Base-by-base conservation (phyloP, 345 rosid genomes). In the Laguncularia racemosa region DNA sequence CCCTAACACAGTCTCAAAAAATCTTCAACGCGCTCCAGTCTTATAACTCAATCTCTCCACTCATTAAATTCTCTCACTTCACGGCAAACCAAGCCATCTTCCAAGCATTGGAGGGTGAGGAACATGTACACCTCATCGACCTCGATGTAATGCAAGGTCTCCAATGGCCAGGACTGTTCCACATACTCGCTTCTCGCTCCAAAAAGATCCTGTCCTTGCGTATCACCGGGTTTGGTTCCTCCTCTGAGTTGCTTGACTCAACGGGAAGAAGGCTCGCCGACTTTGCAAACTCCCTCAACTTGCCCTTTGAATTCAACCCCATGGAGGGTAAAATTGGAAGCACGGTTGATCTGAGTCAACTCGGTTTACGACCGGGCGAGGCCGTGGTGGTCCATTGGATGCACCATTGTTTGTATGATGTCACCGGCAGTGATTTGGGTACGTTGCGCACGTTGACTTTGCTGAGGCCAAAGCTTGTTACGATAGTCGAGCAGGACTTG, bases 141-240 rank as follows among this genome's bases (percentile, higher is more conserved):
- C 80, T 92, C 28, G 98, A 92, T 58, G 83, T 92, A 43, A 92
- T 92, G 96, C 98, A 92, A 55, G 98, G 98, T 15, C 98, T 92
- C 61, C 98, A 92, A 70, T 92, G 98, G 98, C 98, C 98, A 5
- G 98, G 93, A 15, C 58, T 92, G 63, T 92, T 92, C 76, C 93
- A 92, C 84, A 92, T 92, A 66, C 93, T 92, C 59, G 92, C 95
- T 14, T 86, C 96, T 10, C 74, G 98, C 63, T 65, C 92, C 11
- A 77, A 73, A 38, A 91, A 88, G 73, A 73, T 82, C 64, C 88
- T 85, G 9, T 88, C 98, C 8, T 53, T 91, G 63, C 76, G 92
- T 44, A 75, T 91, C 38, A 91, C 96, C 64, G 96, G 98, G 44
- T 91, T 91, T 60, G 98, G 98, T 0, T 74, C 87, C 11, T 91